Base-by-base conservation (phyloP, 2,329 filamentous ascomycete genomes). In the Aspergillus candidus region DNA sequence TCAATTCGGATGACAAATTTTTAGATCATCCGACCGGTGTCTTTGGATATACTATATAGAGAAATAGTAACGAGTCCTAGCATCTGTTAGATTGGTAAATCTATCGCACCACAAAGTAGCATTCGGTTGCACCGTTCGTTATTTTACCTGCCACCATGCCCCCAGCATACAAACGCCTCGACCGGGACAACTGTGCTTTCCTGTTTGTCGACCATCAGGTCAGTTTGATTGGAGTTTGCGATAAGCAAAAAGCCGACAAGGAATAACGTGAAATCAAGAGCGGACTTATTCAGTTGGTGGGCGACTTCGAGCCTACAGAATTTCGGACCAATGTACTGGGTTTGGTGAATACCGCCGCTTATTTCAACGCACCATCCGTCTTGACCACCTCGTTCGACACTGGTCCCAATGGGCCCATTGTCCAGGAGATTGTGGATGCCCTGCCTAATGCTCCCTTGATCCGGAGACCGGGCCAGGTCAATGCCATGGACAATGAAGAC, bases 401-500 rank as follows among this genome's bases (percentile, higher is more conserved):
- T 65, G 84, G 84, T 4, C 84, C 84, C 38, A 89, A 88, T 60
- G 84, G 85, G 1, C 79, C 77, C 1, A 68, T 88, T 1, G 80
- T 83, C 8, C 79, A 82, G 55, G 84, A 87, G 56, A 84, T 89
- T 49, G 61, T 77, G 4, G 73, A 80, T 11, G 76, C 82, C 77
- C 82, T 86, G 58, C 84, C 84, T 18, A 67, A 78, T 36, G 78
- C 81, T 0, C 78, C 84, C 0, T 68, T 87, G 10, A 77, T 89
- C 58, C 72, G 75, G 54, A 79, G 85, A 31, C 74, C 83, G 48
- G 84, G 85, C 32, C 82, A 89, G 59, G 83, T 89, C 56, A 78
- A 88, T 58, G 84, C 85, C 3, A 88, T 83, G 85, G 86, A 89
- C 59, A 88, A 86, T 54, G 53, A 73, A 3, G 77, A 84, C 0